A percentile compares a stretch with the other conserved stretches of the same genome.
phyloP scores from a whole-genome alignment of 1,284 basidiomycete species.

The Naganishia sp. region DNA sequence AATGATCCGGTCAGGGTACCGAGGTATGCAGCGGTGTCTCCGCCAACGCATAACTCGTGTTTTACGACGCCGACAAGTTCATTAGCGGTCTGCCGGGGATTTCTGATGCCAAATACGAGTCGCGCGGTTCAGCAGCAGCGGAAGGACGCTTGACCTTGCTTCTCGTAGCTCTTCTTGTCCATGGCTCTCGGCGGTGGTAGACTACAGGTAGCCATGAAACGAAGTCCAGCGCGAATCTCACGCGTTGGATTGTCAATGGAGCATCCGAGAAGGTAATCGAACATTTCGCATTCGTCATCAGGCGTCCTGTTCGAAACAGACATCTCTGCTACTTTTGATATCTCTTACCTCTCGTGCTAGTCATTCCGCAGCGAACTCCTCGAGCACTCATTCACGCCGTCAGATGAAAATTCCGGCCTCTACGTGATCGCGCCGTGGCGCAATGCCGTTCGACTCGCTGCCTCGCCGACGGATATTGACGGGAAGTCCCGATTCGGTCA shows the following conservation, averaged over 20 bases:
- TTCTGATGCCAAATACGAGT: neutral
- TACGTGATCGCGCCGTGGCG: neutral
- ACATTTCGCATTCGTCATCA: conserved; percentile 13
- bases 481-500: neutral
- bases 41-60: too few relatives aligned
- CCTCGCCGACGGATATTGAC: conserved; percentile 19
- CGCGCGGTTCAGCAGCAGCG: too few relatives aligned
- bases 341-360: too few relatives aligned
- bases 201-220: too few relatives aligned
- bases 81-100: too few relatives aligned
- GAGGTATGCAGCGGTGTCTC: too few relatives aligned
- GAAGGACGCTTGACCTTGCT: too few relatives aligned
- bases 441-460: conserved; percentile 12
- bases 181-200: too few relatives aligned
- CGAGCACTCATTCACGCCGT: neutral
- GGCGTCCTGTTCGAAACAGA: neutral
- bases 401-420: neutral
- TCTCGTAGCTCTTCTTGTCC: too few relatives aligned
- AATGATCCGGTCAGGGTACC: too few relatives aligned
- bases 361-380: neutral
- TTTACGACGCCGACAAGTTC: too few relatives aligned
- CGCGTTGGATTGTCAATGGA: neutral
- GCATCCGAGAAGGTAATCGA: conserved; percentile 21
- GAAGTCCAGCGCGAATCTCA: neutral
- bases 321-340: neutral